Conservation (phyloP, 352 stramenopile genomes). For the Peronospora belbahrii region DNA sequence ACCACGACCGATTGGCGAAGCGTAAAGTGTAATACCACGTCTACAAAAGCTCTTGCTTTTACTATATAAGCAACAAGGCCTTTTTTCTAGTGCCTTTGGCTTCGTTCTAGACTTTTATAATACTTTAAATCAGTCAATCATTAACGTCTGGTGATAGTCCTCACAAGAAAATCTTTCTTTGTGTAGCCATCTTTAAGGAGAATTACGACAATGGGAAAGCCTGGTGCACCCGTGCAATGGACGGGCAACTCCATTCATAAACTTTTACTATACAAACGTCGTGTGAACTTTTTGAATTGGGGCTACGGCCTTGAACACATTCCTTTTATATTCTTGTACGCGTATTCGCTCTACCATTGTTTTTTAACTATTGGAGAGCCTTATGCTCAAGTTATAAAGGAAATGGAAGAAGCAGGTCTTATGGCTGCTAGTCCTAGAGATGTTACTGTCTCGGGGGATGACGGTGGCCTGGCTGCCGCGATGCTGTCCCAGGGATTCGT, state of each 20-base stretch:
- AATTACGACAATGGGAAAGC: constrained; percentile 30
- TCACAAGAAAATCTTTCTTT: too few species aligned
- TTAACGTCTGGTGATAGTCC: too few species aligned
- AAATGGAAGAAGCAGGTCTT: constrained; percentile 57
- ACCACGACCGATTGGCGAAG: too few species aligned
- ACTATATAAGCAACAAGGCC: too few species aligned
- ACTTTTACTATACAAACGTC: constrained; percentile 53
- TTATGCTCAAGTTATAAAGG: constrained; percentile 65
- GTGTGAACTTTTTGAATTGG: constrained; percentile 44
- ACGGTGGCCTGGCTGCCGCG: constrained; percentile 56
- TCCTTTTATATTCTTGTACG: constrained; percentile 62
- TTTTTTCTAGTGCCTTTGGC: too few species aligned
- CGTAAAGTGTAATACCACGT: too few species aligned
- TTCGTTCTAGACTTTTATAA: too few species aligned
- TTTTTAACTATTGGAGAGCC: constrained; percentile 53
- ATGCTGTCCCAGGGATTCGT: constrained; percentile 65
- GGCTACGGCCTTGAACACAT: constrained; percentile 68
- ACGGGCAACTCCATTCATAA: constrained; percentile 65
- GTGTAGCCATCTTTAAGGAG: constrained; percentile 2
- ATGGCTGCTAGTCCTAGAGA: constrained; percentile 28
- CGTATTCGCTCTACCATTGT: constrained; percentile 64
- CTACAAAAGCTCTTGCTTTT: too few species aligned
- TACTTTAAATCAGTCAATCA: too few species aligned
- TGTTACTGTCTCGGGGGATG: constrained; percentile 13
- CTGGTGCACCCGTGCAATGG: constrained; percentile 38